phyloP scores from a whole-genome alignment of 345 rosid genomes.

The Hibiscus syriacus region DNA sequence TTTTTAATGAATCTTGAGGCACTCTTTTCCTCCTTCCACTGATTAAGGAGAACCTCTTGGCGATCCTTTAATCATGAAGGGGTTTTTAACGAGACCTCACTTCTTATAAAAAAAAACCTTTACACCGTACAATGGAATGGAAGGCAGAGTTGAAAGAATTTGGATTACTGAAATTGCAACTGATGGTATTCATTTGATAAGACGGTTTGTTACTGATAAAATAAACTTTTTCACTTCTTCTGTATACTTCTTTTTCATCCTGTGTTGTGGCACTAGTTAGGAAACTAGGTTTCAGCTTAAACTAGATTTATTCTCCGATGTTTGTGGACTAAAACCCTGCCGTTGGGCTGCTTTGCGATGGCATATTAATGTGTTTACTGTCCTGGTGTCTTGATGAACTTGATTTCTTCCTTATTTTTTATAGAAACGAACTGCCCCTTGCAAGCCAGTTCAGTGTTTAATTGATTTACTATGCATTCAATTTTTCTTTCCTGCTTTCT shows the following conservation, averaged over 20 bases:
- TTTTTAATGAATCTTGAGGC: no score
- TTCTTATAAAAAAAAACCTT: no score
- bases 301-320: not conserved
- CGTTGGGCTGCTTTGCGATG: not conserved
- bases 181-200: conserved; percentile 84
- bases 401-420: not conserved
- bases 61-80: no score
- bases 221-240: not conserved
- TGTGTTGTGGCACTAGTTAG: not conserved
- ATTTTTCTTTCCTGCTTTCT: not conserved
- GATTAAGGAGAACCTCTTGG: no score
- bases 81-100: no score
- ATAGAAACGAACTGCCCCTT: not conserved
- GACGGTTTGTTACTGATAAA: conserved; percentile 8
- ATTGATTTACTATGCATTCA: not conserved
- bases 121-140: conserved; percentile 83
- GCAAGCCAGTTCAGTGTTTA: not conserved
- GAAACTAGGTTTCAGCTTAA: not conserved
- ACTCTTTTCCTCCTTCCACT: no score
- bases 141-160: conserved; percentile 75
- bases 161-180: conserved; percentile 92
- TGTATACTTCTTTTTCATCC: not conserved
- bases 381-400: not conserved
- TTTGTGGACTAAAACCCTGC: not conserved
- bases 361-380: not conserved